Evolutionary conservation across 495 filamentous ascomycete species (phyloP).

Genomic region (Podospora didyma): DNA sequence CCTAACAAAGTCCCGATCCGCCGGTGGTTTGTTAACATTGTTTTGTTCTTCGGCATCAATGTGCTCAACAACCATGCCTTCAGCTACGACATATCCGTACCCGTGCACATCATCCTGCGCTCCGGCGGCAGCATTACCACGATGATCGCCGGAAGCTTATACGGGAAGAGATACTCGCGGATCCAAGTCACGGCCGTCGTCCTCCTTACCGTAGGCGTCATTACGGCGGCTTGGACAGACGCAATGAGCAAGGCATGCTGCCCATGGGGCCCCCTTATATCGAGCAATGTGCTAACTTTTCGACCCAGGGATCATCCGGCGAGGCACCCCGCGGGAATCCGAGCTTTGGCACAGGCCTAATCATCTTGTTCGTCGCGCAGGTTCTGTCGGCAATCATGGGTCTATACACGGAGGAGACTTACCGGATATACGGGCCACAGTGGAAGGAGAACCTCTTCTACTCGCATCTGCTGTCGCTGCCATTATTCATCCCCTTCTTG

Average conservation of each 20-base stretch:
- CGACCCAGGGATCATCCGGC: conserved; percentile 22
- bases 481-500: conserved; percentile 57
- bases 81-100: conserved; percentile 92
- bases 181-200: conserved; percentile 76
- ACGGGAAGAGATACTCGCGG: conserved; percentile 74
- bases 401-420: conserved; percentile 87
- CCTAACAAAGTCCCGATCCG: conserved; percentile 76
- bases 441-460: conserved; percentile 98
- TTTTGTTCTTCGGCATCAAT: conserved; percentile 87
- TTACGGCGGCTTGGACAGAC: conserved; percentile 84
- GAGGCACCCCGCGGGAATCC: conserved; percentile 22
- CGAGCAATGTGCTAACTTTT: not conserved
- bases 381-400: conserved; percentile 90
- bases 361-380: conserved; percentile 83
- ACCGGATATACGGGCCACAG: conserved; percentile 76
- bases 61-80: conserved; percentile 97
- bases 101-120: conserved; percentile 93
- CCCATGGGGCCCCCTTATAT: not conserved
- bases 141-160: conserved; percentile 80
- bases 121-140: conserved; percentile 94
- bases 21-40: conserved; percentile 85
- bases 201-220: conserved; percentile 80
- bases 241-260: conserved; percentile 67
- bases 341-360: conserved; percentile 69
- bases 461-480: conserved; percentile 74